A percentile compares a stretch with the other conserved stretches of the same genome.
phyloP scores from a whole-genome alignment of 352 stramenopile genomes.

The Thalassiosira mediterranea region DNA sequence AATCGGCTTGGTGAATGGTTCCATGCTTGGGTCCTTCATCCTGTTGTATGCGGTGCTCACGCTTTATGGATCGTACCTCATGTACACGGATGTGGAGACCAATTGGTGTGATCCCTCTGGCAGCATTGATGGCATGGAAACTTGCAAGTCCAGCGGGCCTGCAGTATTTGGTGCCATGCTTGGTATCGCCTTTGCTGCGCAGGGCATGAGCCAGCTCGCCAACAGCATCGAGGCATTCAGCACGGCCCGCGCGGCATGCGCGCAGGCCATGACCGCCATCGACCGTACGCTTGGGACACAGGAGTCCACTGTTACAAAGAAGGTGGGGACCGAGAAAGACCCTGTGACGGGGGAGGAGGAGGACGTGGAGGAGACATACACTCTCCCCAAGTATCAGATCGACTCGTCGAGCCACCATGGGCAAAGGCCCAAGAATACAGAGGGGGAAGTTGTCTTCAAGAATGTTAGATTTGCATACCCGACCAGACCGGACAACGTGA shows the following conservation, averaged over 20 bases:
- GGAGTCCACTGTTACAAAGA: background rate
- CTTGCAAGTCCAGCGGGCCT: constrained; percentile 48
- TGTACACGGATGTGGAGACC: constrained; percentile 67
- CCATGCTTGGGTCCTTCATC: constrained; percentile 65
- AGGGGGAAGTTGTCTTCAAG: constrained; percentile 86
- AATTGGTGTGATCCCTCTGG: constrained; percentile 69
- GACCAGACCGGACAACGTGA: constrained; percentile 69
- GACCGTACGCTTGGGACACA: background rate
- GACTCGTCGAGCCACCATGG: constrained; percentile 62
- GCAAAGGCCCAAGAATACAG: constrained; percentile 52
- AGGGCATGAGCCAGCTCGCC: constrained; percentile 66
- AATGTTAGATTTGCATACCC: constrained; percentile 92
- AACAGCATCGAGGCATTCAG: constrained; percentile 66
- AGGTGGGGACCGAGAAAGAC: background rate
- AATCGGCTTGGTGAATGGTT: constrained; percentile 40
- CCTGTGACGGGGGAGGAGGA: background rate
- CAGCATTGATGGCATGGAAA: constrained; percentile 10
- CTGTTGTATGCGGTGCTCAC: constrained; percentile 61
- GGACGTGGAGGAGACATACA: constrained; percentile 11
- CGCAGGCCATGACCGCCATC: background rate
- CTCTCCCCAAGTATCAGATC: constrained; percentile 71
- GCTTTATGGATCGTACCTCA: constrained; percentile 69
- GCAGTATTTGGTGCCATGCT: constrained; percentile 77
- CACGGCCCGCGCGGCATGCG: constrained; percentile 41
- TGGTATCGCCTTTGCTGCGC: constrained; percentile 66